Conservation (phyloP, 345 rosid genomes). For the Camelina neglecta region DNA sequence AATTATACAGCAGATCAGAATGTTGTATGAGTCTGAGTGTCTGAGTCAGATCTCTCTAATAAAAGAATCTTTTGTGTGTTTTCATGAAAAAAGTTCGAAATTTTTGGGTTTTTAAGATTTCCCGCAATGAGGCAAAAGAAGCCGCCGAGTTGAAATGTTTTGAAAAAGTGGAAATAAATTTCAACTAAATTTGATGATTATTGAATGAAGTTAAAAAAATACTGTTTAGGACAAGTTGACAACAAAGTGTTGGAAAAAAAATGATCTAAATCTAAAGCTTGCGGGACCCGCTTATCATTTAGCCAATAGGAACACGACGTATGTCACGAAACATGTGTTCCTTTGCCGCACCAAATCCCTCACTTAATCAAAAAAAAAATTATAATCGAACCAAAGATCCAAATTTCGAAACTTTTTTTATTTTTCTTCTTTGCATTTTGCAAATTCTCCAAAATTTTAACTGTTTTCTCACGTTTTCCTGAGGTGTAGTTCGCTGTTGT, state of each 20-base stretch:
- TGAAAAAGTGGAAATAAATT: slow-evolving; percentile 15
- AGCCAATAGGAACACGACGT: slow-evolving; percentile 29
- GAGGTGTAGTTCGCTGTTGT: slow-evolving; percentile 21
- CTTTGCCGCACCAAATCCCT: slow-evolving; percentile 43
- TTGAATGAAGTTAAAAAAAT: slow-evolving; percentile 15
- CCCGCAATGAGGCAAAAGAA: slow-evolving; percentile 35
- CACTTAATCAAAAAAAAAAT: slow-evolving; percentile 23
- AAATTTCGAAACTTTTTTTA: slow-evolving; percentile 33
- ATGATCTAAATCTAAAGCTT: slow-evolving; percentile 27
- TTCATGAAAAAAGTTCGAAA: not conserved
- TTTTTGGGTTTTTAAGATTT: slow-evolving; percentile 5
- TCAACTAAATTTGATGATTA: not conserved
- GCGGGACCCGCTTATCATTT: slow-evolving; percentile 34
- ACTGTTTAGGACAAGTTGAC: slow-evolving; percentile 16
- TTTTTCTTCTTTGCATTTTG: slow-evolving; percentile 1
- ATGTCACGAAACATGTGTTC: slow-evolving; percentile 25
- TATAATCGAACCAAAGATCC: slow-evolving; percentile 26
- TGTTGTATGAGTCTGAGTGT: not conserved
- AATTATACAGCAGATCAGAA: not conserved
- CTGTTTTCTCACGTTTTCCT: slow-evolving; percentile 31
- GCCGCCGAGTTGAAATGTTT: slow-evolving; percentile 41
- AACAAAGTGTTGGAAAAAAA: slow-evolving; percentile 18
- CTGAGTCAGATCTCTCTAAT: not conserved
- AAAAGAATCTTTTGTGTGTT: not conserved
- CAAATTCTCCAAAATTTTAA: slow-evolving; percentile 20